Base-by-base conservation (phyloP, 768 basidiomycete genomes). In the Russula sp. region DNA sequence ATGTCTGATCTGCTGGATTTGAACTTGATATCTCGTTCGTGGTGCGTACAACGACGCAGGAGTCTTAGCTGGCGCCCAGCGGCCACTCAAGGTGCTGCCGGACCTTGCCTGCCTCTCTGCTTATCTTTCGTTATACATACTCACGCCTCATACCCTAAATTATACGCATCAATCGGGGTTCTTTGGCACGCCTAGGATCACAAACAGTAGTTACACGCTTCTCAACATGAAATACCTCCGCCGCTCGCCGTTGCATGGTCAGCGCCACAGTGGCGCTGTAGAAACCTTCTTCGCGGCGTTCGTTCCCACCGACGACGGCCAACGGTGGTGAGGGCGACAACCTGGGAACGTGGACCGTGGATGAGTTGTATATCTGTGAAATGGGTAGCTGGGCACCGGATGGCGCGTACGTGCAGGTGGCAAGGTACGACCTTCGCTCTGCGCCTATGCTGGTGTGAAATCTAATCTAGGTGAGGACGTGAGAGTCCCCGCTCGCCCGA, bases 311-410 rank as follows among this genome's bases (percentile, higher is more conserved):
- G 6, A 51, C 10, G n/a, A 18, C 16, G 55, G 60, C 25, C 25
- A 29, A 29, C 25, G 25, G 25, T 29, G 25, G 25, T 29, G 25
- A 29, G 25, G 25, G 25, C 25, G 25, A 29, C 2, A 29, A 29
- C 5, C 75, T 88, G 22, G 86, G 87, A 0, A 66, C 72, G 1
- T 87, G 82, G 75, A 54, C 67, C 1, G 79, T 87, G 8, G 70
- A 77, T 36, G 81, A 83, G 64, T 72, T 88, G 11, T 82, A 88
- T 69, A 74, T 89, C 38, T 89, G 86, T 74, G 75, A 77, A 47
- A 87, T 89, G 87, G 85, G 87, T 0, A 87, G 86, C 65, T 78
- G 78, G 65, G 85, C 82, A 0, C 75, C 75, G 0, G 77, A 85
- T 61, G 84, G 82, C 13, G 85, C 83, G 69, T 90, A 88, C 67